phyloP scores from a whole-genome alignment of 163 green algal species.

The Coccomyxa subellipsoidea region DNA sequence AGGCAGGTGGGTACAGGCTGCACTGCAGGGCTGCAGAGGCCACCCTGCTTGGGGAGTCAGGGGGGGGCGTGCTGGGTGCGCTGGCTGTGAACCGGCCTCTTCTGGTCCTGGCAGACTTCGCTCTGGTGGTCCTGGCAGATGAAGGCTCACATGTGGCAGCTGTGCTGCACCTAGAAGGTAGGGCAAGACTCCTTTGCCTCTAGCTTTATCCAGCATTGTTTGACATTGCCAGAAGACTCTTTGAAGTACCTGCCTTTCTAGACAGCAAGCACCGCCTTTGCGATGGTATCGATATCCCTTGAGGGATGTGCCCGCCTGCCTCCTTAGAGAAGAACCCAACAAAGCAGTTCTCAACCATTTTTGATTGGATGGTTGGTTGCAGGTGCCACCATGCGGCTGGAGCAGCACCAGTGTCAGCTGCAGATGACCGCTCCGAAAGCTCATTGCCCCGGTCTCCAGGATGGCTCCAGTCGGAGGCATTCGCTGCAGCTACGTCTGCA shows the following conservation, averaged over 20 bases:
- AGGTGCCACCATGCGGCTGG: neutral
- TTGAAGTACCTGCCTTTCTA: too few species aligned
- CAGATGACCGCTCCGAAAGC: neutral
- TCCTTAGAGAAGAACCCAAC: too few species aligned
- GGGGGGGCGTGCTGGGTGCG: neutral
- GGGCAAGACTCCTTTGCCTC: too few species aligned
- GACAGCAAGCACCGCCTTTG: too few species aligned
- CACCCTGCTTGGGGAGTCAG: neutral
- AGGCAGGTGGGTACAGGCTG: neutral
- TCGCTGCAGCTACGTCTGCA: neutral
- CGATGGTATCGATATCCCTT: too few species aligned
- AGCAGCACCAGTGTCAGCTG: neutral
- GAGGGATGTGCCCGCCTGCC: too few species aligned
- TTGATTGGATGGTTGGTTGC: too few species aligned
- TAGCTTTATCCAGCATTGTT: too few species aligned
- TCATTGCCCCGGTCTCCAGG: neutral
- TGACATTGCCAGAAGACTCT: too few species aligned
- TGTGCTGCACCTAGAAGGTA: neutral
- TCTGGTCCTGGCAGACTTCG: neutral
- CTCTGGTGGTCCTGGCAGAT: neutral
- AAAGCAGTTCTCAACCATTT: too few species aligned
- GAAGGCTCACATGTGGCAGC: neutral
- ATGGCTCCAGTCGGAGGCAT: neutral
- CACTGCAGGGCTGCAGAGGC: neutral
- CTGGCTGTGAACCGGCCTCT: neutral